phyloP scores from a whole-genome alignment of 2,329 filamentous ascomycete genomes.

The Hortaea sp. region DNA sequence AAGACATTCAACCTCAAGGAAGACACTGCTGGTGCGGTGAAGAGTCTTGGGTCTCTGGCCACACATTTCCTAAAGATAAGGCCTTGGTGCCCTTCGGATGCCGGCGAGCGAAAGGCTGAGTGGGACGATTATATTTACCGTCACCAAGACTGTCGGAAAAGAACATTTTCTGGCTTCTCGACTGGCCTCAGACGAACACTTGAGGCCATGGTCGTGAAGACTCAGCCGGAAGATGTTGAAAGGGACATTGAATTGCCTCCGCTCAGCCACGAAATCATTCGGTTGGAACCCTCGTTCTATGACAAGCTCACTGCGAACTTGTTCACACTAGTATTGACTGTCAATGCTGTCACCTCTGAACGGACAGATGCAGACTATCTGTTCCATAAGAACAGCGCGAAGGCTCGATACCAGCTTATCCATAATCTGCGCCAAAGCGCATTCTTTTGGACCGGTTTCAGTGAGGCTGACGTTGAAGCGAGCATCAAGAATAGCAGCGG shows the following conservation, averaged over 20 bases:
- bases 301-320: constrained; percentile 76
- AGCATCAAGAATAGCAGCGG: constrained; percentile 56
- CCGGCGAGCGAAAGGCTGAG: constrained; percentile 50
- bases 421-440: constrained; percentile 72
- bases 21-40: constrained; percentile 38
- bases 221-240: constrained; percentile 61
- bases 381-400: constrained; percentile 66
- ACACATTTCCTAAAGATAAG: constrained; percentile 62
- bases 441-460: constrained; percentile 78
- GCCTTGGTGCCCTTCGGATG: constrained; percentile 62
- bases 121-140: constrained; percentile 63
- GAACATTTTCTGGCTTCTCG: constrained; percentile 55
- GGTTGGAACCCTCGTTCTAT: constrained; percentile 72
- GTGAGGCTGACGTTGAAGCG: constrained; percentile 49
- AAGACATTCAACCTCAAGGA: constrained; percentile 30
- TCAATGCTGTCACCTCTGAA: constrained; percentile 83
- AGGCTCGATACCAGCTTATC: constrained; percentile 57
- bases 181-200: constrained; percentile 58
- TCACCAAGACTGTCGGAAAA: constrained; percentile 38
- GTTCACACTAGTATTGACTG: constrained; percentile 73
- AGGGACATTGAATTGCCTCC: constrained; percentile 56
- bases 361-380: constrained; percentile 77
- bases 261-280: constrained; percentile 60
- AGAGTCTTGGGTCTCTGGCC: constrained; percentile 54
- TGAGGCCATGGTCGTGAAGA: constrained; percentile 72